A percentile compares a stretch with the other conserved stretches of the same genome.
Evolutionary conservation across 2,329 filamentous ascomycete species (phyloP).

Genomic region (Diaporthe longicolla): DNA sequence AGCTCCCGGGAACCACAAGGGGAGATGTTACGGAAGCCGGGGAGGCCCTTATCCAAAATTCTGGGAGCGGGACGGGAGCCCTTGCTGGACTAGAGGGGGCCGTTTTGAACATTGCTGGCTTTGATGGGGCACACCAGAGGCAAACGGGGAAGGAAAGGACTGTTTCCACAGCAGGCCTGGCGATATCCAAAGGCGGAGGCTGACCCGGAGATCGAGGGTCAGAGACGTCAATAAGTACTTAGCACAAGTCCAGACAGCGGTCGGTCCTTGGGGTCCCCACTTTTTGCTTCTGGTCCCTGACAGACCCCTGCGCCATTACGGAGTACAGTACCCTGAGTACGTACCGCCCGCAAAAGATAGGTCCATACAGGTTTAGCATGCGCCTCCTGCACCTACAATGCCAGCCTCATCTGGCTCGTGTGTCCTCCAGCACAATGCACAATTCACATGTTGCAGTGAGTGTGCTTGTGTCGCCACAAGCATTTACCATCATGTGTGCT

Average conservation of each 20-base stretch:
- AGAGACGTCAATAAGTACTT: conserved; percentile 1
- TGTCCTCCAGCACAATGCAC: neutral
- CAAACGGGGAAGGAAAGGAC: neutral
- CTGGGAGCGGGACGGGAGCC: neutral
- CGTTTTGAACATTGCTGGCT: neutral
- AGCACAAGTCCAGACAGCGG: conserved; percentile 4
- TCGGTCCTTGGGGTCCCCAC: conserved; percentile 18
- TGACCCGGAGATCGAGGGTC: conserved; percentile 24
- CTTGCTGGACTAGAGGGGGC: neutral
- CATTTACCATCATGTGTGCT: no score
- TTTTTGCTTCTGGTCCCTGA: conserved; percentile 9
- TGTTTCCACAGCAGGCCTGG: conserved; percentile 28
- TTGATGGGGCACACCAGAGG: neutral
- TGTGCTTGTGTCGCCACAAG: no score
- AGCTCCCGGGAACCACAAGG: no score
- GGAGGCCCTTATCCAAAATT: neutral
- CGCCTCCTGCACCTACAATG: neutral
- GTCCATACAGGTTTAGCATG: neutral
- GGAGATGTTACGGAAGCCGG: neutral
- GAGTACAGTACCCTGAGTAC: no score
- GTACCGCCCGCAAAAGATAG: neutral
- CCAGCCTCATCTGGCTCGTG: neutral
- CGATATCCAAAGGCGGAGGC: conserved; percentile 27
- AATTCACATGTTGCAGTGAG: no score
- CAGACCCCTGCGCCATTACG: conserved; percentile 2